Evolutionary conservation across 169 alveolate genomes (phyloP), one percentile per base, ranked within the genome.

Genomic region (Plasmodium inui): DNA sequence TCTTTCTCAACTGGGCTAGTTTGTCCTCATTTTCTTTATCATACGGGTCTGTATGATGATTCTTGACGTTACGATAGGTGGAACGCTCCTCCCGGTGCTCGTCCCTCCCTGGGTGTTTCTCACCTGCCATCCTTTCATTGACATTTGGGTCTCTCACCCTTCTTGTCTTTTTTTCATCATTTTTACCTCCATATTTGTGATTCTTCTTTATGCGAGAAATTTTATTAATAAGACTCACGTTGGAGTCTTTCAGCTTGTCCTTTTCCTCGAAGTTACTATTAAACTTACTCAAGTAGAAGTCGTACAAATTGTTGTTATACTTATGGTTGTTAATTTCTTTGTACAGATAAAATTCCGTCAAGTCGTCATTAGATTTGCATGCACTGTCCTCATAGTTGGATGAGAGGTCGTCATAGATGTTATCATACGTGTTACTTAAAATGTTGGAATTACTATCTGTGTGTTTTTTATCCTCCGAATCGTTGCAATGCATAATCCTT

Each of bases 251-350:
- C 37, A 74, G 17, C 61, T 55, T 74, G 28, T 86, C 44, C 61
- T 76, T 78, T n/a, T 86, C 93, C 44, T 86, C 85, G 32, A 78
- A 17, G 71, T 86, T 86, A 53, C 61, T 86, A 86, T 86, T 86
- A 55, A 86, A 74, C 46, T 86, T 76, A 37, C 67, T 86, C 78
- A 86, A 55, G 67, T 86, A 86, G 37, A 86, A 86, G 61, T 86
- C 93, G 67, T 86, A 86, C 44, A 86, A 74, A 70, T 86, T 86
- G 44, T 86, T 86, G 50, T 86, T 86, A 78, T 86, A 86, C 67
- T 86, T 86, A 70, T 86, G 93, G 44, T 86, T 86, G 70, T 76
- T 86, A 50, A 86, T 86, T 86, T 86, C 93, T 9, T 86, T 86
- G 70, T 86, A 86, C 61, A 86, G 67, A 30, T 86, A 86, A 37